Evolutionary conservation across 2,329 filamentous ascomycete species (phyloP).

Genomic region (Metarhizium humberi): DNA sequence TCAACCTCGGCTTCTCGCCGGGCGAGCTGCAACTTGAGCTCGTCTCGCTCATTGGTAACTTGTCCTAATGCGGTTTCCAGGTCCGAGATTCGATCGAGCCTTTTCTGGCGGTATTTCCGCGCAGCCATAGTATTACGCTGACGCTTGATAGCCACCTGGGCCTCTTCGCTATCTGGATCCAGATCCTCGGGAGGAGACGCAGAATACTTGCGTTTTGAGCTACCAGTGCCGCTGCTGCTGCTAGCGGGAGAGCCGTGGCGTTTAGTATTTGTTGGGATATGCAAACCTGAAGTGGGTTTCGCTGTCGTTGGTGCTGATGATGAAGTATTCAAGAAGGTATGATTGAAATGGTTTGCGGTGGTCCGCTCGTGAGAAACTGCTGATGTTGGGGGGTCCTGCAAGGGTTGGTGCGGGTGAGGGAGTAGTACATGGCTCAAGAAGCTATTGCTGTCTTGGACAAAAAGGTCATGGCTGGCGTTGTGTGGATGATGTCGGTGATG

Average conservation of each 20-base stretch:
- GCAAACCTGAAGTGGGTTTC: not conserved
- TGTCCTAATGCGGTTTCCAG: constrained; percentile 51
- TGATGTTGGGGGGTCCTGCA: constrained; percentile 1
- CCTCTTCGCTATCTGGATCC: constrained; percentile 9
- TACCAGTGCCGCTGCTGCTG: constrained; percentile 5
- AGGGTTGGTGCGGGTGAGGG: not conserved
- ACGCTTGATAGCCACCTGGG: constrained; percentile 40
- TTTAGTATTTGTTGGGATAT: not conserved
- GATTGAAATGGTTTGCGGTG: constrained; percentile 1
- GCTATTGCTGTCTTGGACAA: not conserved
- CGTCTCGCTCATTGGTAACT: constrained; percentile 53
- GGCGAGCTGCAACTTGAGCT: constrained; percentile 51
- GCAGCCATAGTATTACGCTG: constrained; percentile 64
- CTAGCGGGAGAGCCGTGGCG: constrained; percentile 3
- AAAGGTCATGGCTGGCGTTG: constrained; percentile 1
- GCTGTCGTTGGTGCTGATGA: constrained; percentile 1
- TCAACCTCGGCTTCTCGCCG: constrained; percentile 56
- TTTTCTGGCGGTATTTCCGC: constrained; percentile 61
- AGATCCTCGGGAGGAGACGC: constrained; percentile 9
- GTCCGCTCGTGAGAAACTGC: constrained; percentile 1
- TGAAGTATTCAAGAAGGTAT: constrained; percentile 1
- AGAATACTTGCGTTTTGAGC: constrained; percentile 11
- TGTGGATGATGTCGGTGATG: not conserved
- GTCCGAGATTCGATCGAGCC: constrained; percentile 54
- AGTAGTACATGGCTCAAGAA: constrained; percentile 2